These are phyloP conservation scores for Yarrowia sp. DNA, from an alignment of 805 yeast species.

Conservation along the genomic window DNA sequence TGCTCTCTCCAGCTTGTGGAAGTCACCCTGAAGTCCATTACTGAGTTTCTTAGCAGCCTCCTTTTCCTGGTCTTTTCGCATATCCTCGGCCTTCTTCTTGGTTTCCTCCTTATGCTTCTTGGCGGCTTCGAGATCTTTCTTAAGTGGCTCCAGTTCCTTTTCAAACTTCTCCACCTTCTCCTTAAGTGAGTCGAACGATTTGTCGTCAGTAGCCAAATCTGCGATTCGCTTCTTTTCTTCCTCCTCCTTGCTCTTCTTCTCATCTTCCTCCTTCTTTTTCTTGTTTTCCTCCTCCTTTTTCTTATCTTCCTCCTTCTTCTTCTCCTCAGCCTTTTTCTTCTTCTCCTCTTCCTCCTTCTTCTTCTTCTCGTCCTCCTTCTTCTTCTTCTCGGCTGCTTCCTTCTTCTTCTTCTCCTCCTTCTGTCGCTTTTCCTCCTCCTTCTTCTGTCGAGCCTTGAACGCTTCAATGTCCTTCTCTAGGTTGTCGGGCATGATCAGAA, in stretches of 20 bases:
- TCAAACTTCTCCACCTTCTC: constrained; percentile 6
- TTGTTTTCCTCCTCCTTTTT: constrained; percentile 1
- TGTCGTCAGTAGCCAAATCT: neutral
- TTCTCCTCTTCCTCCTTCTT: constrained; percentile 2
- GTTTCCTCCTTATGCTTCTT: neutral
- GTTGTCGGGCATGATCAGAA: constrained; percentile 9
- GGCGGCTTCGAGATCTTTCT: constrained; percentile 7
- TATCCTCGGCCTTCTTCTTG: constrained; percentile 10
- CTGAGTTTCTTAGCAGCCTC: constrained; percentile 6
- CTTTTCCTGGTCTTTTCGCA: neutral
- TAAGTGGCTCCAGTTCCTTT: constrained; percentile 4
- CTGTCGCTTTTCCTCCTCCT: neutral
- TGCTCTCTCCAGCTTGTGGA: constrained; percentile 6
- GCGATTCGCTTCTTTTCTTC: neutral
- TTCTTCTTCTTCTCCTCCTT: neutral
- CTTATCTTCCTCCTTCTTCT: constrained; percentile 2
- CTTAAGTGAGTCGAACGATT: neutral
- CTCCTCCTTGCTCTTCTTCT: constrained; percentile 16
- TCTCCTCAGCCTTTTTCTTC: constrained; percentile 9
- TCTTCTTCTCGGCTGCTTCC: constrained; percentile 16
- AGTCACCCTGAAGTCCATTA: neutral
- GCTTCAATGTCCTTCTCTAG: neutral
- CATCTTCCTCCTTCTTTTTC: neutral
- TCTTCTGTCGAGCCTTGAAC: neutral
- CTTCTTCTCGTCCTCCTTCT: neutral